Percentiles rank a stretch among this genome's conserved stretches.
These are phyloP conservation scores for Chionographis japonica DNA, from an alignment of 106 monocot genomes.

Conservation along the genomic window DNA sequence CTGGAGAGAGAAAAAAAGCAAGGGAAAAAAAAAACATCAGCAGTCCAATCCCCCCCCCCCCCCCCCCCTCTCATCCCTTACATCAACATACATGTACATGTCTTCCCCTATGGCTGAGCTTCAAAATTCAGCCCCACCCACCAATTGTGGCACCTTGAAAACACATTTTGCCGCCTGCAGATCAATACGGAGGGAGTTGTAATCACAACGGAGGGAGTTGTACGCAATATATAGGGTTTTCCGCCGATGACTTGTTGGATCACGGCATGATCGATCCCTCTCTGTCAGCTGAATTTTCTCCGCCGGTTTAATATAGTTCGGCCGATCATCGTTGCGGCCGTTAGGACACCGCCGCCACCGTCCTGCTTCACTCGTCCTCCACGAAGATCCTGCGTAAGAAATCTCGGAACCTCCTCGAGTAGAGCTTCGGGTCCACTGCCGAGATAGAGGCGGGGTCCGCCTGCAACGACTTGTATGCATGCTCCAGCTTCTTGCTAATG, in stretches of 20 bases:
- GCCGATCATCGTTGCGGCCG: no score
- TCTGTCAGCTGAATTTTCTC: no score
- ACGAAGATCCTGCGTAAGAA: slow-evolving; percentile 47
- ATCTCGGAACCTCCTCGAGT: slow-evolving; percentile 52
- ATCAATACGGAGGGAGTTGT: no score
- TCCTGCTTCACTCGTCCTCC: slow-evolving; percentile 10
- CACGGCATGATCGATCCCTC: no score
- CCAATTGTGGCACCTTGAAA: no score
- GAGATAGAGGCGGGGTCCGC: slow-evolving; percentile 54
- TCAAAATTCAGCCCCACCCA: slow-evolving; percentile 16
- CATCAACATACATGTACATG: slow-evolving; percentile 4
- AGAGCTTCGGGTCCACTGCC: slow-evolving; percentile 52
- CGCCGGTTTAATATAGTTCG: no score
- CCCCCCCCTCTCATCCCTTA: background rate
- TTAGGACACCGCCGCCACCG: no score
- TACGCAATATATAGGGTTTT: no score
- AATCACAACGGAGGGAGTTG: no score
- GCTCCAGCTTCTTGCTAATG: slow-evolving; percentile 51
- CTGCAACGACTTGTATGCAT: slow-evolving; percentile 62
- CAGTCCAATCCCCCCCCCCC: background rate
- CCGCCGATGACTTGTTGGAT: no score
- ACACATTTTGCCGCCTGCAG: background rate
- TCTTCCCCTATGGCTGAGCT: slow-evolving; percentile 1
- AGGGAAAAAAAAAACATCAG: background rate
- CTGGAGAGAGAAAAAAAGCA: background rate